These are phyloP conservation scores for Solanum etuberosum DNA, from an alignment of 257 asterid species.

Conservation along the genomic window DNA sequence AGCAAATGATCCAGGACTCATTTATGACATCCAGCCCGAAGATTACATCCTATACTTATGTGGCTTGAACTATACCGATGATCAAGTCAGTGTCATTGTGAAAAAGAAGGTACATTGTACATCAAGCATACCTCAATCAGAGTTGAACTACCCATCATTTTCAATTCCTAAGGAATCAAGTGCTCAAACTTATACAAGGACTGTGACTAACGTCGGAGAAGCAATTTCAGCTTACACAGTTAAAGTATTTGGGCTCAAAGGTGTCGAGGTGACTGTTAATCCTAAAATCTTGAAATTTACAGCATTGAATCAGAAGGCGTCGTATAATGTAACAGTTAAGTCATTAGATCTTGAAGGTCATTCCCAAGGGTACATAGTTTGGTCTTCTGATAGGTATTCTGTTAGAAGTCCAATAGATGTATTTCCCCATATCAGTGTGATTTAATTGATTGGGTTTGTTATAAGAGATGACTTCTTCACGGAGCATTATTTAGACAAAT, in stretches of 20 bases:
- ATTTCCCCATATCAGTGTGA: neutral
- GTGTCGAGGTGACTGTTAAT: neutral
- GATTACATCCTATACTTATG: neutral
- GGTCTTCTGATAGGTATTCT: neutral
- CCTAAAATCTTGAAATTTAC: neutral
- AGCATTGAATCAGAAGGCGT: neutral
- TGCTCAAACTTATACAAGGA: neutral
- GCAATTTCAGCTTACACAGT: neutral
- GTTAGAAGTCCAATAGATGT: neutral
- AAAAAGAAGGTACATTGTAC: neutral
- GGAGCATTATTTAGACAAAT: neutral
- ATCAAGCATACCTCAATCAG: neutral
- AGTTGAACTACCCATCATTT: constrained; percentile 12
- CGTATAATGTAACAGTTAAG: neutral
- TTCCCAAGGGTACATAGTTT: neutral
- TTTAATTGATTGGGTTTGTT: neutral
- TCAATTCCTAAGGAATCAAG: neutral
- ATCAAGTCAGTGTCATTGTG: neutral
- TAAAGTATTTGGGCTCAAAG: neutral
- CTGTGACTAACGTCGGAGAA: constrained; percentile 9
- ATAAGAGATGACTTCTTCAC: neutral
- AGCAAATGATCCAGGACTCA: constrained; percentile 8
- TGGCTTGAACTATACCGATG: neutral
- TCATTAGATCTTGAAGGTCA: neutral
- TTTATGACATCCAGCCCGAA: neutral